Evolutionary conservation across 768 basidiomycete genomes (phyloP), one percentile per base, ranked within the genome.

Genomic region (Mycena rosella): DNA sequence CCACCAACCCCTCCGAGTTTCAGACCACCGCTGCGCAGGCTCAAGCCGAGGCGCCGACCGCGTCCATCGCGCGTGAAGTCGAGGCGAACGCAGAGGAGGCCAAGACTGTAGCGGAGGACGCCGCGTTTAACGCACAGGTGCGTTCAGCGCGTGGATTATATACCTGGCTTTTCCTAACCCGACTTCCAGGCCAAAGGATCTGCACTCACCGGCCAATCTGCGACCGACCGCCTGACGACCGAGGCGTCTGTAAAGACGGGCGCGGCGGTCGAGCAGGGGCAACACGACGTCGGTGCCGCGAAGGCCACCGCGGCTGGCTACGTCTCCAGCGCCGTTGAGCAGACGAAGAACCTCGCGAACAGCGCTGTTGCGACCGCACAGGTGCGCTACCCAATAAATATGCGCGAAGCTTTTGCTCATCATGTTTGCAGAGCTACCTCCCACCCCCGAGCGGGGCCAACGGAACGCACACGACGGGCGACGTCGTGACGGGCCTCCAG

Each of bases 21-120:
- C 83, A 85, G 71, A 89, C 89, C 4, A 85, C 86, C n/a, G 89
- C 88, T 13, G 87, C 85, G 1, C 76, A 82, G 52, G 85, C 87
- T 11, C 84, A 84, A 49, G 78, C 82, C 3, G 77, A 88, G 44
- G 87, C 88, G 3, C 81, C 84, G 9, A 86, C 78, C 51, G 27
- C 77, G 22, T 45, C 68, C 29, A 76, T 81, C 14, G 84, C 86
- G 2, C 77, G 76, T 15, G 75, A 88, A 71, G 80, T 89, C 10
- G 84, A 84, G 63, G 74, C 74, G 57, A 87, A 87, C 64, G 87
- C 85, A 0, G 78, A 82, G 32, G 76, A 81, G 10, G 80, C 79
- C 2, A 80, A 85, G 42, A 77, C 80, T 11, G 88, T 77, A 5
- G 90, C 88, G 0, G 72, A 79, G 34, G 79, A 89, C 52, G 88